Conservation (phyloP, 805 yeast species). For the Candida tammaniensis region DNA sequence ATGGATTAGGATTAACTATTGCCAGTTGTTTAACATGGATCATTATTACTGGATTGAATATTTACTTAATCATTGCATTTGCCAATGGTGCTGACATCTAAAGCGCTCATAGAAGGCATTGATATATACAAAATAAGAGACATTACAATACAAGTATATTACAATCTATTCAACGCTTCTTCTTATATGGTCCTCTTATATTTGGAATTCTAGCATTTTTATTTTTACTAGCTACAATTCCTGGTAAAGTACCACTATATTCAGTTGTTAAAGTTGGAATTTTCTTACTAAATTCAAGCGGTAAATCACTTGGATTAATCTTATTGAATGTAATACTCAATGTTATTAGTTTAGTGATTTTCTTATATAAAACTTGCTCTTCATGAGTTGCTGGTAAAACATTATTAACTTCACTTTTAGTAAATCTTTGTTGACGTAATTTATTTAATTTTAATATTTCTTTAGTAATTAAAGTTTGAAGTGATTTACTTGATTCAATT, state of each 20-base stretch:
- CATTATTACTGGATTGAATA: slow-evolving; percentile 36
- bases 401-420: slow-evolving; percentile 24
- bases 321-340: slow-evolving; percentile 30
- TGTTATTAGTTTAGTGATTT: slow-evolving; percentile 26
- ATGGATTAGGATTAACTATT: slow-evolving; percentile 30
- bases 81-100: slow-evolving; percentile 40
- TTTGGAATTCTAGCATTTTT: slow-evolving; percentile 30
- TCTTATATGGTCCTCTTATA: slow-evolving; percentile 38
- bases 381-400: slow-evolving; percentile 23
- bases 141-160: background rate
- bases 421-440: slow-evolving; percentile 39
- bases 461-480: slow-evolving; percentile 34
- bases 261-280: slow-evolving; percentile 73
- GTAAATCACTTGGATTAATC: slow-evolving; percentile 22
- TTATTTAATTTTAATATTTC: slow-evolving; percentile 33
- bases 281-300: slow-evolving; percentile 32
- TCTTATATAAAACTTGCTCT: slow-evolving; percentile 29
- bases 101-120: slow-evolving; percentile 4
- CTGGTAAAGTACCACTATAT: slow-evolving; percentile 79
- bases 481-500: slow-evolving; percentile 21
- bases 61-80: slow-evolving; percentile 40
- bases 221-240: slow-evolving; percentile 32
- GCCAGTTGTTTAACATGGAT: slow-evolving; percentile 40
- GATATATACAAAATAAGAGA: slow-evolving; percentile 6
- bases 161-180: slow-evolving; percentile 18